Conservation (phyloP, 2,329 filamentous ascomycete genomes). For the Metarhizium rileyi region DNA sequence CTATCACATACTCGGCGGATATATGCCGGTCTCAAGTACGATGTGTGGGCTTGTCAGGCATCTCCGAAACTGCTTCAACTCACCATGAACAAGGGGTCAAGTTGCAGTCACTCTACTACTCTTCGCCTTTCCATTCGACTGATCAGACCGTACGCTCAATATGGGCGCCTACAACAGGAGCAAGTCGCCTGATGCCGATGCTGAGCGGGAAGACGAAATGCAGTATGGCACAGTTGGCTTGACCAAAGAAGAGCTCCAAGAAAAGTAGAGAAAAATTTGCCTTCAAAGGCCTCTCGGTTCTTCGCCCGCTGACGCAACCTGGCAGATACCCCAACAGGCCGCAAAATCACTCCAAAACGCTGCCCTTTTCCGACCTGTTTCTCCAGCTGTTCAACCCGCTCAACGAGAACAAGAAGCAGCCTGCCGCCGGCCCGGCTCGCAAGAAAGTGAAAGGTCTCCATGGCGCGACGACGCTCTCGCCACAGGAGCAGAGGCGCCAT, state of each 20-base stretch:
- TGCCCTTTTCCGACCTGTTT: conserved; percentile 75
- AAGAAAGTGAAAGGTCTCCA: conserved; percentile 53
- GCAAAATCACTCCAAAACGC: conserved; percentile 66
- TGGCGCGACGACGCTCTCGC: conserved; percentile 48
- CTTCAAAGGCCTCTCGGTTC: neutral
- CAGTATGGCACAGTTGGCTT: conserved; percentile 36
- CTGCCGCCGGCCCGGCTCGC: conserved; percentile 42
- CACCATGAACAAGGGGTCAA: too few species aligned
- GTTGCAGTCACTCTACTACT: too few species aligned
- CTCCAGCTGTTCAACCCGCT: conserved; percentile 71
- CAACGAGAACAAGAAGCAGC: conserved; percentile 69
- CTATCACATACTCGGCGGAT: too few species aligned
- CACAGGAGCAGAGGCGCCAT: conserved; percentile 67
- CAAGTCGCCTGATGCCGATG: conserved; percentile 28
- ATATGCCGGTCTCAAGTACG: too few species aligned
- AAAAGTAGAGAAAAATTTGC: conserved; percentile 25
- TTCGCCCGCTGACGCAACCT: neutral
- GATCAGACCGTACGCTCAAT: neutral
- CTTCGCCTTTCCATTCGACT: neutral
- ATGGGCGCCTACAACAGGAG: conserved; percentile 1
- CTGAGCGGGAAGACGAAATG: conserved; percentile 38
- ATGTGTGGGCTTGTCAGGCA: too few species aligned
- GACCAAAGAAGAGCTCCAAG: conserved; percentile 32
- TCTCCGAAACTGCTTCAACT: too few species aligned
- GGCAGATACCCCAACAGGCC: conserved; percentile 74